Percentiles rank a stretch among this genome's conserved stretches.
Conservation (phyloP, 2,329 filamentous ascomycete genomes). For the Emergomyces orientalis region DNA sequence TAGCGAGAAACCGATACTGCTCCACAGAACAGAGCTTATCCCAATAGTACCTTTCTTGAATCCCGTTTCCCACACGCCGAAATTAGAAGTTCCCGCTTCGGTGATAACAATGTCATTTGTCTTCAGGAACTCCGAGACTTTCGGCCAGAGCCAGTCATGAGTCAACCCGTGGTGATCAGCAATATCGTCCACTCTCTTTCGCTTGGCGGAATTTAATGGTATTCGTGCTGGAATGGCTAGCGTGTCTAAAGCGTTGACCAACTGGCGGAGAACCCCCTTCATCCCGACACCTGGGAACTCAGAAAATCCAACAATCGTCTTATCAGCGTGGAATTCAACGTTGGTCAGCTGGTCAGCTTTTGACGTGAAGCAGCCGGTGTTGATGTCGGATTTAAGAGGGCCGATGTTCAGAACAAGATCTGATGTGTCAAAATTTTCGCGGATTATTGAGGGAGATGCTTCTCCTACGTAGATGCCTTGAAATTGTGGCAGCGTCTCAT, state of each 20-base stretch:
- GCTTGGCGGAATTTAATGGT: slow-evolving; percentile 45
- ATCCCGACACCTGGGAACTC: slow-evolving; percentile 69
- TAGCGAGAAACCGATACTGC: slow-evolving; percentile 56
- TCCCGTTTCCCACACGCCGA: slow-evolving; percentile 76
- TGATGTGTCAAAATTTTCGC: slow-evolving; percentile 32
- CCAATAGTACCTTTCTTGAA: slow-evolving; percentile 72
- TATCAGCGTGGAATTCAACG: slow-evolving; percentile 71
- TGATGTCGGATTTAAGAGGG: slow-evolving; percentile 39
- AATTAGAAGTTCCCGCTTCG: slow-evolving; percentile 80
- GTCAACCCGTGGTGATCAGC: slow-evolving; percentile 32
- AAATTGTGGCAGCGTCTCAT: slow-evolving; percentile 66
- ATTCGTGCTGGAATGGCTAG: slow-evolving; percentile 45
- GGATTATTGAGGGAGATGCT: slow-evolving; percentile 51
- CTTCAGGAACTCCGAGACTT: slow-evolving; percentile 61
- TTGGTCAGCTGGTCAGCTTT: slow-evolving; percentile 67
- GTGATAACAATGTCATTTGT: slow-evolving; percentile 70
- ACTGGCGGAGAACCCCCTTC: slow-evolving; percentile 65
- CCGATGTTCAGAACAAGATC: slow-evolving; percentile 38
- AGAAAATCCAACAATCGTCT: slow-evolving; percentile 63
- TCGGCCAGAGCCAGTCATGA: slow-evolving; percentile 60
- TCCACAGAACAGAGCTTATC: slow-evolving; percentile 69
- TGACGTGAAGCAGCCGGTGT: slow-evolving; percentile 68
- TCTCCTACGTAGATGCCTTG: slow-evolving; percentile 79
- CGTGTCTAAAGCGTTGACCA: slow-evolving; percentile 50
- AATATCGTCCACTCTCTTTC: slow-evolving; percentile 45